Evolutionary conservation across 306 rosid species (phyloP), one percentile per base, ranked within the genome.

Genomic region (Vachellia pachyceras): DNA sequence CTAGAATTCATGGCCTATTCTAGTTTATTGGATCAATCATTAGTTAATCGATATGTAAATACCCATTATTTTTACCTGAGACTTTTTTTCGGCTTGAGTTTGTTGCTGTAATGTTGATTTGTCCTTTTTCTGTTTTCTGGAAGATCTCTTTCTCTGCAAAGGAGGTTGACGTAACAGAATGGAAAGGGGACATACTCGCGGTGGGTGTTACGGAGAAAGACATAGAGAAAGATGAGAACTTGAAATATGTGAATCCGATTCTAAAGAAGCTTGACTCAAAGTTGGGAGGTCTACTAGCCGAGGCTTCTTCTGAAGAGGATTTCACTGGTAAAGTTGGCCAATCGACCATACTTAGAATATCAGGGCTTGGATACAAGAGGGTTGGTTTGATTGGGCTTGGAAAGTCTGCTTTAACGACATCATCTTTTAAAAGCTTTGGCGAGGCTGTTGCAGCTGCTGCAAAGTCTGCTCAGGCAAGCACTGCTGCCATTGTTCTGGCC

Each of bases 191-290:
- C 75, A 87, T 96, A 39, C 88, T 96, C 17, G 97, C 98, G 0
- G 97, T 96, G 22, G 99, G 94, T 15, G 99, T 96, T 20, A 90
- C 94, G 0, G 99, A 89, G 89, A 93, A 93, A 78, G 99, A 96
- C 70, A 33, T 92, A 76, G 76, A 73, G 0, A 96, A 86, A 81
- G 97, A 92, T 82, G 88, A 80, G 54, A 88, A 90, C 44, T 90
- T 88, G 7, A 90, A 82, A 69, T 96, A 89, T 78, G 88, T 87
- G 84, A 96, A 96, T 89, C 82, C 82, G 63, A 85, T 93, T 75
- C 81, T 96, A 88, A 88, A 85, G 79, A 90, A 93, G 85, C 85
- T 96, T 57, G 99, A 96, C 86, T 86, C 87, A 0, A 85, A 78
- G 82, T 83, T 96, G 94, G 97, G 98, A 36, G 99, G 99, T 64